Conservation (phyloP, 441 rosid genomes). For the Jatropha podagrica region DNA sequence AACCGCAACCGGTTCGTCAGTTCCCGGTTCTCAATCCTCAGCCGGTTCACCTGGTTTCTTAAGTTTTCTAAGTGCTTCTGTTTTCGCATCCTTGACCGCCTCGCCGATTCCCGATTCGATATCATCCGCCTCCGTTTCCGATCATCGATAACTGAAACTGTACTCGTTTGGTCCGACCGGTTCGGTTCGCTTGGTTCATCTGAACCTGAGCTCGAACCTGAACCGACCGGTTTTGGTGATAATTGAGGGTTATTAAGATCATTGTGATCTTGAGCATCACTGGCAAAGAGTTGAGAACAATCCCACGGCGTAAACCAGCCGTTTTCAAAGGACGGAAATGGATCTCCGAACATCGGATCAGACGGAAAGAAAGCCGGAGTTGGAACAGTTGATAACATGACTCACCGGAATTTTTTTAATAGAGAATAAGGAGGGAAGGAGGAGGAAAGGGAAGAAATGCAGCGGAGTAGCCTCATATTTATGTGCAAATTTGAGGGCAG, state of each 20-base stretch:
- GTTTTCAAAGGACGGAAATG: slow-evolving; percentile 39
- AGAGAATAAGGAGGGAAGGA: slow-evolving; percentile 43
- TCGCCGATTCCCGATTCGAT: slow-evolving; percentile 89
- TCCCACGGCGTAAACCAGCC: slow-evolving; percentile 72
- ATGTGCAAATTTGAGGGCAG: slow-evolving; percentile 26
- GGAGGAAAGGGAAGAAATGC: slow-evolving; percentile 95
- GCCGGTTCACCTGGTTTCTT: slow-evolving; percentile 46
- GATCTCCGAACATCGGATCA: slow-evolving; percentile 40
- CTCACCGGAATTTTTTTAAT: slow-evolving; percentile 16
- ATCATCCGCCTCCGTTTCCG: slow-evolving; percentile 59
- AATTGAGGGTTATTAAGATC: background rate
- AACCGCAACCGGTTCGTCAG: slow-evolving; percentile 44
- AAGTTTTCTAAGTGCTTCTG: slow-evolving; percentile 67
- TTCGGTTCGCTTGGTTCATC: slow-evolving; percentile 30
- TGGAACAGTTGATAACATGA: slow-evolving; percentile 53
- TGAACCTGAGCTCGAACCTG: slow-evolving; percentile 38
- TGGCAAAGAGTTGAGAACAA: slow-evolving; percentile 37
- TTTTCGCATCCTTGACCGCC: slow-evolving; percentile 73
- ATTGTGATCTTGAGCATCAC: slow-evolving; percentile 17
- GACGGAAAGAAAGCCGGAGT: slow-evolving; percentile 36
- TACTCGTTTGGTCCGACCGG: slow-evolving; percentile 27
- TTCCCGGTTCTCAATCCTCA: slow-evolving; percentile 50
- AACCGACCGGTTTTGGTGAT: slow-evolving; percentile 38
- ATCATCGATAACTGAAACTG: slow-evolving; percentile 39
- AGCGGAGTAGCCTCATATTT: slow-evolving; percentile 59